Conservation (phyloP, 352 stramenopile species). For the Pythium rishiriense region DNA sequence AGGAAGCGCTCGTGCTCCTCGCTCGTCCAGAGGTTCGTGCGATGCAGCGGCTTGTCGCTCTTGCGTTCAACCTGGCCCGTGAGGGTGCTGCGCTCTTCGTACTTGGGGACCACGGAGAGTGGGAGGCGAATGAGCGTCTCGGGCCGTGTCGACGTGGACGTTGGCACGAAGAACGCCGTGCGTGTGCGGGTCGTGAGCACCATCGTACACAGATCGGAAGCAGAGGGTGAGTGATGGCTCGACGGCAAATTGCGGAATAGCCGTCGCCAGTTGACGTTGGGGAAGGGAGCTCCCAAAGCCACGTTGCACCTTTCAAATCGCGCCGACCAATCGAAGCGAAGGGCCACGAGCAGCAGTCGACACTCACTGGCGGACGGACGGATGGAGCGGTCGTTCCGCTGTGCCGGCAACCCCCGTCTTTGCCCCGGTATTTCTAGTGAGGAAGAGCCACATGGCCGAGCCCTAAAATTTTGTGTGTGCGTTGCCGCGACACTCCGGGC, state of each 20-base stretch:
- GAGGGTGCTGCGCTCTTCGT: not conserved
- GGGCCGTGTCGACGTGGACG: not conserved
- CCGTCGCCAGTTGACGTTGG: no score
- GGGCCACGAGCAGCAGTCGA: not conserved
- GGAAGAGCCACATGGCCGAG: not conserved
- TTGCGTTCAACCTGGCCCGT: not conserved
- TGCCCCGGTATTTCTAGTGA: not conserved
- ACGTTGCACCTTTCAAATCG: not conserved
- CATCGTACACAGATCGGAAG: not conserved
- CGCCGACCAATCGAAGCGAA: not conserved
- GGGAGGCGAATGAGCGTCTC: conserved; percentile 16
- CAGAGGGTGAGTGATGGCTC: not conserved
- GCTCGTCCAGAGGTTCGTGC: conserved; percentile 14
- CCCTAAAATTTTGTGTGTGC: not conserved
- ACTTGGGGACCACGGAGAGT: conserved; percentile 3
- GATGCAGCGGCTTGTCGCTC: not conserved
- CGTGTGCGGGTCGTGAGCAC: conserved; percentile 3
- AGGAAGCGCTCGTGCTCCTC: conserved; percentile 63
- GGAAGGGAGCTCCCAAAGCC: no score
- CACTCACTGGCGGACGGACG: not conserved
- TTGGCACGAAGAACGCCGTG: conserved; percentile 6
- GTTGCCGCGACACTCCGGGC: not conserved
- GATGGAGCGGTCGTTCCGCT: not conserved
- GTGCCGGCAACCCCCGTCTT: not conserved
- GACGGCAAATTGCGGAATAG: not conserved